These are phyloP conservation scores for Golubevia pallescens DNA, from an alignment of 1,284 basidiomycete genomes.

Conservation along the genomic window DNA sequence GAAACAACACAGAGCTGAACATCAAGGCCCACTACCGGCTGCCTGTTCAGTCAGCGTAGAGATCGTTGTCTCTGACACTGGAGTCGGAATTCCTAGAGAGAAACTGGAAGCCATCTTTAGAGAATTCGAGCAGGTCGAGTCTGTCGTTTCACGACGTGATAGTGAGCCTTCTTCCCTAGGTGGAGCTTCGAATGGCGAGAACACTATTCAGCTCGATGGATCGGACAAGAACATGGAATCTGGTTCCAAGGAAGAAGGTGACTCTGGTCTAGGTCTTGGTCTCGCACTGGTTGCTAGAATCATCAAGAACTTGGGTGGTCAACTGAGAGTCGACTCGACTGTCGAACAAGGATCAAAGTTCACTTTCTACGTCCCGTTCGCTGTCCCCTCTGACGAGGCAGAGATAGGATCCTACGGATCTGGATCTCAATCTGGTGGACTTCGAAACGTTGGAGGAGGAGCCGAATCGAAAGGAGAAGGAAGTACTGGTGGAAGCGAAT, in stretches of 20 bases:
- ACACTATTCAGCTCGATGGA: no score
- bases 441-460: slow-evolving; percentile 10
- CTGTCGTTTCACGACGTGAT: slow-evolving; percentile 64
- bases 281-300: slow-evolving; percentile 83
- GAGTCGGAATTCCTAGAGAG: slow-evolving; percentile 75
- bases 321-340: slow-evolving; percentile 79
- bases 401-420: slow-evolving; percentile 13
- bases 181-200: no score
- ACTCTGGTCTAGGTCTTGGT: slow-evolving; percentile 70
- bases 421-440: slow-evolving; percentile 16
- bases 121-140: slow-evolving; percentile 83
- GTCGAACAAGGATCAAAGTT: slow-evolving; percentile 76
- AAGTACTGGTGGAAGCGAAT: slow-evolving; percentile 26
- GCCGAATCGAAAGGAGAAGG: slow-evolving; percentile 34
- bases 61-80: slow-evolving; percentile 78
- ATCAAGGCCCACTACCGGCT: slow-evolving; percentile 20
- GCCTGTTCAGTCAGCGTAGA: slow-evolving; percentile 70
- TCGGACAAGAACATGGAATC: slow-evolving; percentile 16
- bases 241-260: slow-evolving; percentile 2
- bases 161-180: no score
- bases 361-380: slow-evolving; percentile 74
- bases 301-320: slow-evolving; percentile 79
- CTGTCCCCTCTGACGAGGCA: slow-evolving; percentile 55
- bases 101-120: slow-evolving; percentile 83
- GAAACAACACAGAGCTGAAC: slow-evolving; percentile 36